Evolutionary conservation across 331 rosid genomes (phyloP).

Genomic region (Malus hybrid): DNA sequence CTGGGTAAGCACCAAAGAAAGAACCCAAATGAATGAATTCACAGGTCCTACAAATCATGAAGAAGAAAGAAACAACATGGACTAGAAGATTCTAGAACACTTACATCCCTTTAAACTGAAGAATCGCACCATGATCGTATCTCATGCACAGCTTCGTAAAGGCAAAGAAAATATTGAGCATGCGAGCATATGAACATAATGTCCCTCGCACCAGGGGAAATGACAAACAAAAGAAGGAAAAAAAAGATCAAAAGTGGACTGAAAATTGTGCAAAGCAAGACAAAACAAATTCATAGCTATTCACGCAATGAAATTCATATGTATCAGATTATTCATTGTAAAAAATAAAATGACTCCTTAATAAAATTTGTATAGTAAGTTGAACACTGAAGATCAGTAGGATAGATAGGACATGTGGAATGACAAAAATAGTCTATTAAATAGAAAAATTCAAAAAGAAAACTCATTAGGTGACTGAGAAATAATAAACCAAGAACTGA

Average conservation of each 20-base stretch:
- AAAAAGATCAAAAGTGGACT: slow-evolving; percentile 17
- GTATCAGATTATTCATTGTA: no score
- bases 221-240: slow-evolving; percentile 21
- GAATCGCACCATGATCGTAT: slow-evolving; percentile 24
- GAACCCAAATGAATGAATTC: not conserved
- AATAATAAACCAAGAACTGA: not conserved
- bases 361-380: no score
- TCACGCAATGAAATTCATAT: no score
- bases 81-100: not conserved
- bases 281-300: not conserved
- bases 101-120: not conserved
- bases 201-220: slow-evolving; percentile 41
- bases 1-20: not conserved
- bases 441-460: not conserved
- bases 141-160: slow-evolving; percentile 25
- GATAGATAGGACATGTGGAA: not conserved
- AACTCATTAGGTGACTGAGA: not conserved
- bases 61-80: not conserved
- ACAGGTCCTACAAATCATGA: not conserved
- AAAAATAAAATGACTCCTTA: no score
- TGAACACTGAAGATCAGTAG: no score
- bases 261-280: slow-evolving; percentile 5
- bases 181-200: slow-evolving; percentile 34
- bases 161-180: slow-evolving; percentile 31
- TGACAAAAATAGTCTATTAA: not conserved